Evolutionary conservation across 176 grass and related monocot genomes (phyloP).

Genomic region (Pharus latifolius): DNA sequence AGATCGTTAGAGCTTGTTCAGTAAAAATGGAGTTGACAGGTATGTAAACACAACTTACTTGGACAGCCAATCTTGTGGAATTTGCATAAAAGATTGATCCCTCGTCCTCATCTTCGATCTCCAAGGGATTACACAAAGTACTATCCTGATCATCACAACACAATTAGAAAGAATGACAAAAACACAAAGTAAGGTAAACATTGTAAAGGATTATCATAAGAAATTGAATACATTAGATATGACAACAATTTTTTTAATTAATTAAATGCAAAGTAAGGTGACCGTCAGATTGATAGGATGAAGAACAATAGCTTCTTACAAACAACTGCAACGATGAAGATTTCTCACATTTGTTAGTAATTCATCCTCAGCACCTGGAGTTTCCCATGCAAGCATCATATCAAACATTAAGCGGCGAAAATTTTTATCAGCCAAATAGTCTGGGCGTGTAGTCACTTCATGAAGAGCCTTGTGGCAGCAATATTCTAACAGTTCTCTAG

Average conservation of each 20-base stretch:
- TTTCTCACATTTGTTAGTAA: constrained; percentile 47
- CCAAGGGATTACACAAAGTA: constrained; percentile 4
- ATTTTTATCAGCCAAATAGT: constrained; percentile 71
- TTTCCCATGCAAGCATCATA: constrained; percentile 96
- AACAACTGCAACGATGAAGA: constrained; percentile 10
- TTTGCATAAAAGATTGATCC: constrained; percentile 85
- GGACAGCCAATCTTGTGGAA: constrained; percentile 68
- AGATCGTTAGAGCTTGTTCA: constrained; percentile 10
- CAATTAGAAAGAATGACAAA: background rate
- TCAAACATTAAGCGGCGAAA: constrained; percentile 64
- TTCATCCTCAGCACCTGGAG: constrained; percentile 30
- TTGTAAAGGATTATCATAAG: background rate
- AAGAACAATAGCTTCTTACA: background rate
- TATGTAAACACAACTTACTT: constrained; percentile 38
- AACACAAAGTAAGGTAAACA: background rate
- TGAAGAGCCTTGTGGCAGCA: constrained; percentile 78
- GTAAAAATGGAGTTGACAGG: background rate
- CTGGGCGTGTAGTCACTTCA: constrained; percentile 43
- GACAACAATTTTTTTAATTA: background rate
- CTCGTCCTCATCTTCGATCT: constrained; percentile 62
- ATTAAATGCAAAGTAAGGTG: background rate
- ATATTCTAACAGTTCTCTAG: constrained; percentile 61
- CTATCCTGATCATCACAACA: constrained; percentile 26
- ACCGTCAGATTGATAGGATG: background rate
- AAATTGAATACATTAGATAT: constrained; percentile 2